phyloP scores from a whole-genome alignment of 2,329 filamentous ascomycete species.

The Claviceps arundinis region DNA sequence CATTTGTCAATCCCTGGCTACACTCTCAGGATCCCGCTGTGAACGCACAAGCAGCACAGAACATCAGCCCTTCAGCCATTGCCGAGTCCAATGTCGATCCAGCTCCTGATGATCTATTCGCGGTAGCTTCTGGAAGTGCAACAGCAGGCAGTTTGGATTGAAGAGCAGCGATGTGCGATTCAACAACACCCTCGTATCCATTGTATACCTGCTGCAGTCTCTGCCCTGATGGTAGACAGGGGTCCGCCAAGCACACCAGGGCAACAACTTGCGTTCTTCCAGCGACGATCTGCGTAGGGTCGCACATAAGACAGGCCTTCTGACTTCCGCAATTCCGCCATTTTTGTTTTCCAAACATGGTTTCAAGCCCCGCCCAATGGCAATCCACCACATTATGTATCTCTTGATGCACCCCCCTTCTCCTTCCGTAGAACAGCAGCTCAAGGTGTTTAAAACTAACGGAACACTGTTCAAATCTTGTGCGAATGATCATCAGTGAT shows the following conservation, averaged over 20 bases:
- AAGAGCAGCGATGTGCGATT: background rate
- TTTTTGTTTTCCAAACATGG: too few species aligned
- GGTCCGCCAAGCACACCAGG: slow-evolving; percentile 1
- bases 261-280: slow-evolving; percentile 2
- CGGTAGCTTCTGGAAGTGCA: background rate
- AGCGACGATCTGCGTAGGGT: background rate
- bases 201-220: background rate
- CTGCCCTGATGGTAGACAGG: background rate
- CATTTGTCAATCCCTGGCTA: too few species aligned
- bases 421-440: too few species aligned
- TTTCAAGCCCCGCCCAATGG: too few species aligned
- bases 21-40: too few species aligned
- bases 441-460: too few species aligned
- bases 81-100: background rate
- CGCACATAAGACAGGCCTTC: too few species aligned
- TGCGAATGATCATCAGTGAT: too few species aligned
- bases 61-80: background rate
- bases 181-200: background rate
- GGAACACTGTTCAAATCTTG: too few species aligned
- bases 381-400: too few species aligned
- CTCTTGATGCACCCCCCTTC: too few species aligned
- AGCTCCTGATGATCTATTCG: background rate
- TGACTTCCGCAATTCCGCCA: too few species aligned
- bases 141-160: background rate
- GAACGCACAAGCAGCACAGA: background rate